Evolutionary conservation across 129 eudicot genomes (phyloP).

Genomic region (Centella asiatica): DNA sequence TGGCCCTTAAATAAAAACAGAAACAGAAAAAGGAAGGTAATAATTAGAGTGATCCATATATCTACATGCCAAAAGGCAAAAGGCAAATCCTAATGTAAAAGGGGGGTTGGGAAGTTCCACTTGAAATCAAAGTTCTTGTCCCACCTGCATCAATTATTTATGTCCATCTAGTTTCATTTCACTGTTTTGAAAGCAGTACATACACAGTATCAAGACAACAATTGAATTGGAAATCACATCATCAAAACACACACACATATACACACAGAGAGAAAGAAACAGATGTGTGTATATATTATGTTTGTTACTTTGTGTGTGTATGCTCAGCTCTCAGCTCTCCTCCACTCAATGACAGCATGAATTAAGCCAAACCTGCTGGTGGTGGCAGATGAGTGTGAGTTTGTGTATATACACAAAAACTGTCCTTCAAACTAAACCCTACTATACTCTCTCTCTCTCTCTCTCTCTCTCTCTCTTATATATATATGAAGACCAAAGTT

Average conservation of each 20-base stretch:
- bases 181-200: not conserved
- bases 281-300: too few species aligned
- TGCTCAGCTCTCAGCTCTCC: not conserved
- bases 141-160: constrained; percentile 30
- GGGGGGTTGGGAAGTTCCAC: constrained; percentile 30
- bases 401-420: constrained; percentile 15
- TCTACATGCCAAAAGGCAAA: not conserved
- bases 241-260: not conserved
- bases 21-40: not conserved
- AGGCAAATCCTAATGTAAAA: constrained; percentile 8
- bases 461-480: constrained; percentile 2
- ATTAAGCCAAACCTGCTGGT: constrained; percentile 29
- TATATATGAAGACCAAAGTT: constrained; percentile 1
- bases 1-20: too few species aligned
- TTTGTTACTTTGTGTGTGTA: too few species aligned
- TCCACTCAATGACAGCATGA: constrained; percentile 20
- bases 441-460: constrained; percentile 10
- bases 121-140: constrained; percentile 50
- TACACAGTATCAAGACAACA: not conserved
- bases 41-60: not conserved
- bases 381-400: constrained; percentile 13
- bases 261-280: not conserved
- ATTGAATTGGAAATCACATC: too few species aligned
- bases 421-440: constrained; percentile 13
- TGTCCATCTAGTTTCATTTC: constrained; percentile 36